phyloP scores from a whole-genome alignment of 176 grass and related monocot genomes.

The Musa itinerans region DNA sequence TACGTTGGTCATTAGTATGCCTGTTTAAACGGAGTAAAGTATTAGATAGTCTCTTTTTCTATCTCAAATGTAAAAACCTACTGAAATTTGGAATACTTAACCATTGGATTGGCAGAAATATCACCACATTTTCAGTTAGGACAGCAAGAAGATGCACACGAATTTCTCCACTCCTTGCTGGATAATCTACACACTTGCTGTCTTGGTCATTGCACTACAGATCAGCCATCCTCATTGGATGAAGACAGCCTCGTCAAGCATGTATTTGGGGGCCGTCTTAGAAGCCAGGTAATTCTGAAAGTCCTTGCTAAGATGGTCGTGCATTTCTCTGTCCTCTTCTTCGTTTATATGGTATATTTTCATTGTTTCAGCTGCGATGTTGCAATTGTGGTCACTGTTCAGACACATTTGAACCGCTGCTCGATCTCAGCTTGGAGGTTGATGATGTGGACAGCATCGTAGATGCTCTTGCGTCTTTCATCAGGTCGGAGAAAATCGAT shows the following conservation, averaged over 20 bases:
- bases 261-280: slow-evolving; percentile 66
- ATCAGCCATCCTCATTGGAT: slow-evolving; percentile 34
- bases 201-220: slow-evolving; percentile 25
- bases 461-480: slow-evolving; percentile 72
- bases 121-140: slow-evolving; percentile 56
- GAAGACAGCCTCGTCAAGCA: slow-evolving; percentile 76
- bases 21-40: too few species aligned
- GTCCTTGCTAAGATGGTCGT: not conserved
- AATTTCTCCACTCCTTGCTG: slow-evolving; percentile 69
- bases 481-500: slow-evolving; percentile 66
- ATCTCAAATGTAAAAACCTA: not conserved
- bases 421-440: slow-evolving; percentile 96
- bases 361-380: slow-evolving; percentile 57
- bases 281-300: slow-evolving; percentile 52
- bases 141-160: slow-evolving; percentile 86
- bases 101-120: slow-evolving; percentile 53
- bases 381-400: slow-evolving; percentile 59
- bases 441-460: slow-evolving; percentile 37
- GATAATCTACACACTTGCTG: slow-evolving; percentile 66
- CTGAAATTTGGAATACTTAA: slow-evolving; percentile 34
- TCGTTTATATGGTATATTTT: slow-evolving; percentile 9
- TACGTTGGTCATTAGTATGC: too few species aligned
- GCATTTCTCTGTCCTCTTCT: slow-evolving; percentile 6
- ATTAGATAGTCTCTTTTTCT: not conserved
- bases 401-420: slow-evolving; percentile 69